Base-by-base conservation (phyloP, 1,284 basidiomycete genomes). In the Heterobasidion parviporum region DNA sequence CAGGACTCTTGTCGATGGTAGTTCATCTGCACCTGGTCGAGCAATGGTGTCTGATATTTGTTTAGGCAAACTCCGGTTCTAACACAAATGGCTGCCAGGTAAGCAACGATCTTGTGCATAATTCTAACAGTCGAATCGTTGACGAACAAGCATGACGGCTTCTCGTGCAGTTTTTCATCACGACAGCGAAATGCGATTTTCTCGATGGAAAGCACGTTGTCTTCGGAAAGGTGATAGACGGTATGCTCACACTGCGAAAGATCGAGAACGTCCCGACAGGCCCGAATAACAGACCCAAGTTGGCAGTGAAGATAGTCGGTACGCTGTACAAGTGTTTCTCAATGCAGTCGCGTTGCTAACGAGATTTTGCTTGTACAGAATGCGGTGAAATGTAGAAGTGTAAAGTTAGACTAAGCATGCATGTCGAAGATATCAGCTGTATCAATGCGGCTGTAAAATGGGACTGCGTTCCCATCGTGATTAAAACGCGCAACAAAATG, bases 201-300 rank as follows among this genome's bases (percentile, higher is more conserved):
- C 78, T 98, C 45, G 93, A 98, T 67, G 89, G 89, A 54, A 98
- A 97, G 68, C 94, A 98, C 68, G 87, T 92, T 59, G 93, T 97
- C 1, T 98, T 98, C 65, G 94, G 94, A 10, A 87, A 84, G 61
- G 91, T 97, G 36, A 80, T 89, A 59, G 92, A 94, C 56, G 91
- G 92, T 16, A 83, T 95, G 83, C 80, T 95, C 58, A 94, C 91
- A 1, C 78, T 98, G 53, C 81, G 94, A 60, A 98, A 97, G 70
- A 92, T 98, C 57, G 94, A 98, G 74, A 92, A 94, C 62, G 92
- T 96, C 0, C 82, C 93, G 6, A 97, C 93, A 0, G 95, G 94
- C 6, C 78, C 80, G 14, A 94, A 93, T 67, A 92, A 91, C 64
- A 73, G 92, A 56, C 92, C 92, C 0, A 94, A 94, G 68, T 68